Evolutionary conservation across 176 grass and related monocot species (phyloP).

Genomic region (Zizania latifolia): DNA sequence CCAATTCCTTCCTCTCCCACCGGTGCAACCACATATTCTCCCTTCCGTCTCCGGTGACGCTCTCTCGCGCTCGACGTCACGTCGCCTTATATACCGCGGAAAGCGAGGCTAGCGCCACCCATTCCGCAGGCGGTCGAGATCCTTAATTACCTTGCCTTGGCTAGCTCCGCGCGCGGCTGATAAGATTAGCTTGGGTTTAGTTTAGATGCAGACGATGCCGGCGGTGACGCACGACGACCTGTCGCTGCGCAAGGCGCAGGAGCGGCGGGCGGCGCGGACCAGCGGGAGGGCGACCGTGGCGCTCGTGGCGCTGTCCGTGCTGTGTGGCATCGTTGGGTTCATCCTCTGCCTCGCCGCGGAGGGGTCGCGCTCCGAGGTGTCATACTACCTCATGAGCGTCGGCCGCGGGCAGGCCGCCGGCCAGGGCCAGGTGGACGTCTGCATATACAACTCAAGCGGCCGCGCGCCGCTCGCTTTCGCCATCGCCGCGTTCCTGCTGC

Average conservation of each 20-base stretch:
- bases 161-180: neutral
- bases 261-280: constrained; percentile 32
- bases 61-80: neutral
- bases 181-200: no score
- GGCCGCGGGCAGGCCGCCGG: constrained; percentile 25
- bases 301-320: constrained; percentile 69
- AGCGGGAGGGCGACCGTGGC: constrained; percentile 43
- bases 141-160: neutral
- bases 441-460: constrained; percentile 66
- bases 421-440: constrained; percentile 48
- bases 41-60: neutral
- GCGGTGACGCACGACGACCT: constrained; percentile 87
- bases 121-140: neutral
- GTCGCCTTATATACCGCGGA: neutral
- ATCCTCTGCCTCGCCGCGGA: constrained; percentile 85
- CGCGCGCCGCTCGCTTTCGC: constrained; percentile 52
- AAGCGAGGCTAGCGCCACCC: neutral
- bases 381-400: constrained; percentile 59
- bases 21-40: constrained; percentile 28
- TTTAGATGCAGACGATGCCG: constrained; percentile 3
- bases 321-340: constrained; percentile 70
- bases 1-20: constrained; percentile 32
- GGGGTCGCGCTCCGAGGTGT: constrained; percentile 48
- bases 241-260: constrained; percentile 44
- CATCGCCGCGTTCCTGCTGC: constrained; percentile 70